phyloP scores from a whole-genome alignment of 1,284 basidiomycete genomes.

The Heterobasidion parviporum region DNA sequence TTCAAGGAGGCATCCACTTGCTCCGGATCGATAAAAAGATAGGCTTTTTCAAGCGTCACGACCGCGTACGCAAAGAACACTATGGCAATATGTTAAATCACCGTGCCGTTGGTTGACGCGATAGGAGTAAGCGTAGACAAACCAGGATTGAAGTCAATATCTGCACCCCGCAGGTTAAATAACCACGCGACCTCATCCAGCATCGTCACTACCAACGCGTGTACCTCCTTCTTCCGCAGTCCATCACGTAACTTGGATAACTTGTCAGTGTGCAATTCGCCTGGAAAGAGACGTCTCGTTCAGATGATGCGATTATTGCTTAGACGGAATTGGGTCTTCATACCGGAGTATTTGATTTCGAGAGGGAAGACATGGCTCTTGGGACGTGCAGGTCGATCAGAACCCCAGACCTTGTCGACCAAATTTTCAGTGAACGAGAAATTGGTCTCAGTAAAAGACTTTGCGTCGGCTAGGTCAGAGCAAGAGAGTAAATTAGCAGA shows the following conservation, averaged over 20 bases:
- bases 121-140: conserved; percentile 7
- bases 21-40: conserved; percentile 67
- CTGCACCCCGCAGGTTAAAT: conserved; percentile 89
- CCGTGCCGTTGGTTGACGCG: background rate
- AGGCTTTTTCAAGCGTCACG: conserved; percentile 57
- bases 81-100: conserved; percentile 14
- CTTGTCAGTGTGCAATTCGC: conserved; percentile 63
- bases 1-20: conserved; percentile 56
- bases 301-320: background rate
- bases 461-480: conserved; percentile 43
- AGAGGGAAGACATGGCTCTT: conserved; percentile 66
- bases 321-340: conserved; percentile 2
- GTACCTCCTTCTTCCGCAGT: conserved; percentile 54
- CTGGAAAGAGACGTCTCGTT: conserved; percentile 21
- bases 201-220: conserved; percentile 69
- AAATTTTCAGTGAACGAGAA: conserved; percentile 70
- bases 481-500: background rate
- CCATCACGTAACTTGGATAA: conserved; percentile 60
- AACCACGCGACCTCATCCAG: conserved; percentile 92
- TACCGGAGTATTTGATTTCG: conserved; percentile 61
- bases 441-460: conserved; percentile 47
- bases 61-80: conserved; percentile 95
- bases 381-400: conserved; percentile 63
- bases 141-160: conserved; percentile 90
- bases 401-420: conserved; percentile 77